Conservation (phyloP, 2,329 filamentous ascomycete species). For the Seiridium cupressi region DNA sequence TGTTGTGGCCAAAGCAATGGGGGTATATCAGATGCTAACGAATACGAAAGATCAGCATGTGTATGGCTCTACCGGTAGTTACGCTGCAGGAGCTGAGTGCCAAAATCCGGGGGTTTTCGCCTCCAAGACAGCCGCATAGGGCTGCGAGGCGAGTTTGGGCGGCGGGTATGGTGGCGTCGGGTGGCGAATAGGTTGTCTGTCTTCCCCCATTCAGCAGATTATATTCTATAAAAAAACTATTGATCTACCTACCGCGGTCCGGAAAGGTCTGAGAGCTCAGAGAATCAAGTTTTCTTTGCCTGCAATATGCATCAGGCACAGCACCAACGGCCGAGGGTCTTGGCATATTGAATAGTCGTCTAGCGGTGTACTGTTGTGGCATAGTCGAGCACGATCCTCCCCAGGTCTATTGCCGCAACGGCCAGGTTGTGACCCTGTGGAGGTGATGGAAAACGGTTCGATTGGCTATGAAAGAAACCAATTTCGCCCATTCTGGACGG, state of each 20-base stretch:
- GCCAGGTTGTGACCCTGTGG: not conserved
- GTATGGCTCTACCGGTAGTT: not conserved
- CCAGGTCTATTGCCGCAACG: not conserved
- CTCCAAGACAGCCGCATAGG: conserved; percentile 1
- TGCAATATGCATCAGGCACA: not conserved
- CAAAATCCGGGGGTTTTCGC: not conserved
- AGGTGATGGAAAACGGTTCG: not conserved
- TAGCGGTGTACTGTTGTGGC: conserved; percentile 5
- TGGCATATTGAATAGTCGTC: not conserved
- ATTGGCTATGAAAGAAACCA: not conserved
- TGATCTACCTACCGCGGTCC: not conserved
- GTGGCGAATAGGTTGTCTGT: not conserved
- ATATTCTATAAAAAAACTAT: not conserved
- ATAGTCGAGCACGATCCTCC: not conserved
- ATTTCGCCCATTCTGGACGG: not conserved
- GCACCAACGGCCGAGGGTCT: not conserved
- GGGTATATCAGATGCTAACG: not conserved
- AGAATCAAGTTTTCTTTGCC: conserved; percentile 1
- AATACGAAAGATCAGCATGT: not conserved
- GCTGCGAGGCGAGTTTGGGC: not conserved
- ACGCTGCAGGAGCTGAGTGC: not conserved
- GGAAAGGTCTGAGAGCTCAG: not conserved
- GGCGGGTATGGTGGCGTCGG: not conserved
- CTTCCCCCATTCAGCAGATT: not conserved
- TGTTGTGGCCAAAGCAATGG: not conserved